Conservation (phyloP, 2,329 filamentous ascomycete genomes). For the Fusarium albosuccineum region DNA sequence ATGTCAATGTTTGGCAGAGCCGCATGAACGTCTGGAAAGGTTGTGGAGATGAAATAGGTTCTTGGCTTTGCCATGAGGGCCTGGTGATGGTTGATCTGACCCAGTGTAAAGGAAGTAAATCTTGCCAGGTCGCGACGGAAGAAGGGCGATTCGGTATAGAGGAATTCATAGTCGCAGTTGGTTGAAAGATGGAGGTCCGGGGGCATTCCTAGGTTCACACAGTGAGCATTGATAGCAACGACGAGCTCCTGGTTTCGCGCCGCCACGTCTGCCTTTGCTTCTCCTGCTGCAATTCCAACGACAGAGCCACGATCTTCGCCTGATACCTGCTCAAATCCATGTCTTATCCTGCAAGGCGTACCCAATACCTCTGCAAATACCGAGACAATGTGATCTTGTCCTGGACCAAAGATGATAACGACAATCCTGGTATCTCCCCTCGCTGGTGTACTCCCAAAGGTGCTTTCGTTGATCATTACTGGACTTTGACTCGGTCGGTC, state of each 20-base stretch:
- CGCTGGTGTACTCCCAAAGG: constrained; percentile 61
- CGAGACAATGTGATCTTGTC: constrained; percentile 80
- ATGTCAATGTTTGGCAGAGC: constrained; percentile 89
- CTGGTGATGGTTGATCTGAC: constrained; percentile 83
- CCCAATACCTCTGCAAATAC: constrained; percentile 84
- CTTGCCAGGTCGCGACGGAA: constrained; percentile 81
- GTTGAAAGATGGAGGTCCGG: constrained; percentile 75
- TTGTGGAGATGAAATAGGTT: constrained; percentile 89
- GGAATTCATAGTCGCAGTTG: constrained; percentile 85
- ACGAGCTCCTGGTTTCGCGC: constrained; percentile 70
- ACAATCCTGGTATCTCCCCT: constrained; percentile 70
- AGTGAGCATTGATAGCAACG: constrained; percentile 81
- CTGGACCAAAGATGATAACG: constrained; percentile 76
- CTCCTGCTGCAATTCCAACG: constrained; percentile 71
- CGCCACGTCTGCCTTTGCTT: constrained; percentile 69
- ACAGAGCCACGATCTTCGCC: constrained; percentile 72
- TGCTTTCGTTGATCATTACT: constrained; percentile 53
- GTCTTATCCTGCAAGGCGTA: constrained; percentile 74
- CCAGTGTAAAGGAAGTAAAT: constrained; percentile 83
- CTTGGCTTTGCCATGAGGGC: constrained; percentile 81
- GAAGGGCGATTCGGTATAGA: constrained; percentile 81
- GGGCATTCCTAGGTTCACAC: constrained; percentile 77
- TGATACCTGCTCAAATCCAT: constrained; percentile 66
- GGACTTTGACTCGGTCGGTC: constrained; percentile 54
- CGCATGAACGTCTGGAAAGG: constrained; percentile 86